Conservation (phyloP, 2,329 filamentous ascomycete species). For the Fusarium sp. region DNA sequence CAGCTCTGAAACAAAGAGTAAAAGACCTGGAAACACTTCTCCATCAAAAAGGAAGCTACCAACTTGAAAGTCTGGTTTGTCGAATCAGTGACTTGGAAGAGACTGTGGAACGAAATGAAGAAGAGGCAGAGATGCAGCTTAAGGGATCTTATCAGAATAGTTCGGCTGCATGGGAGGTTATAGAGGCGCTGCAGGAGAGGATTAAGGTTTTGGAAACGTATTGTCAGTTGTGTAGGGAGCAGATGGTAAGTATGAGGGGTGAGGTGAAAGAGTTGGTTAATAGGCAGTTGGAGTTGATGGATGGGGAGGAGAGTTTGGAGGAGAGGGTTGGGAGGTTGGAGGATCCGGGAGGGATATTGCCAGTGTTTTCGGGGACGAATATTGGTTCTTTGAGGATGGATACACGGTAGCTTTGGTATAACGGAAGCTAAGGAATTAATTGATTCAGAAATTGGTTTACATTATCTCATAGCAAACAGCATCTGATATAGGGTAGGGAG, state of each 20-base stretch:
- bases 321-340: conserved; percentile 16
- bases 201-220: conserved; percentile 14
- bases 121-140: neutral
- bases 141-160: conserved; percentile 27
- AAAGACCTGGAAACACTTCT: neutral
- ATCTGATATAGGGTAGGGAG: too few relatives aligned
- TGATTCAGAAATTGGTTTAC: neutral
- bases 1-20: neutral
- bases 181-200: conserved; percentile 8
- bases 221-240: conserved; percentile 2
- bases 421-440: accelerated
- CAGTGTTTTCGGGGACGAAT: neutral
- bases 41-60: conserved; percentile 7
- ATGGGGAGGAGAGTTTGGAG: conserved; percentile 23
- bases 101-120: conserved; percentile 9
- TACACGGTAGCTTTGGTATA: neutral
- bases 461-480: too few relatives aligned
- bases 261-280: conserved; percentile 16
- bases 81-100: conserved; percentile 17
- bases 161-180: conserved; percentile 16
- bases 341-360: neutral
- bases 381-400: conserved; percentile 5
- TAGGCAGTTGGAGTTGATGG: conserved; percentile 23
- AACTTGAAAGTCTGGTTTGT: neutral
- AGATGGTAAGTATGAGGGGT: conserved; percentile 1